These are phyloP conservation scores for Talaromyces sp. DNA, from an alignment of 2,329 filamentous ascomycete species.

Conservation along the genomic window DNA sequence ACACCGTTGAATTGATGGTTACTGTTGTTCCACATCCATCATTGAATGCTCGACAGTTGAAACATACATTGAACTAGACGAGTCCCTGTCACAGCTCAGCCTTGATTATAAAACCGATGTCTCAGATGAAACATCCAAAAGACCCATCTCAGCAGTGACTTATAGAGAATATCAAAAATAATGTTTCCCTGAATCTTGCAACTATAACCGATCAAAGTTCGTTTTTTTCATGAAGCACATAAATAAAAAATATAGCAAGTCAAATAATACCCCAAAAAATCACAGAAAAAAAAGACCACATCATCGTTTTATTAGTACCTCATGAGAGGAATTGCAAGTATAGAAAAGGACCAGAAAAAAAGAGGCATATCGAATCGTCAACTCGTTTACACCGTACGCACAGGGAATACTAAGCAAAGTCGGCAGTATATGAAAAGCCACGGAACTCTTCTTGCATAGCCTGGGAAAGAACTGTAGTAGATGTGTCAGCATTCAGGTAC, in stretches of 20 bases:
- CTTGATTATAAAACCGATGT: too few species aligned
- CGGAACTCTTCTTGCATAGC: conserved; percentile 99
- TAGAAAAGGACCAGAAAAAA: background rate
- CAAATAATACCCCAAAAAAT: background rate
- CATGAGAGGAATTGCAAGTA: background rate
- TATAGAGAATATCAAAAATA: background rate
- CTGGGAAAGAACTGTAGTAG: conserved; percentile 74
- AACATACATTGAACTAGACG: too few species aligned
- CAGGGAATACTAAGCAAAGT: conserved; percentile 61
- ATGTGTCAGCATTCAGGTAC: conserved; percentile 13
- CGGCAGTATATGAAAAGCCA: conserved; percentile 94
- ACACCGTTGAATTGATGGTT: too few species aligned
- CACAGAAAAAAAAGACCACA: background rate
- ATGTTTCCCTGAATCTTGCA: background rate
- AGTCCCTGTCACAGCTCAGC: too few species aligned
- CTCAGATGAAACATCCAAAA: background rate
- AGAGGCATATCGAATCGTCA: background rate
- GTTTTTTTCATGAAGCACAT: background rate
- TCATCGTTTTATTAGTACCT: background rate
- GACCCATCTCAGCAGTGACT: background rate
- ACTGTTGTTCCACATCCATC: too few species aligned
- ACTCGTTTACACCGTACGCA: background rate
- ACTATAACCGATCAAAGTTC: background rate
- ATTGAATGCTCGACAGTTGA: too few species aligned
- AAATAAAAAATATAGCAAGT: background rate